Percentiles rank a stretch among this genome's conserved stretches.
phyloP scores from a whole-genome alignment of 768 basidiomycete species.

The Rubroboletus pulcherrimus region DNA sequence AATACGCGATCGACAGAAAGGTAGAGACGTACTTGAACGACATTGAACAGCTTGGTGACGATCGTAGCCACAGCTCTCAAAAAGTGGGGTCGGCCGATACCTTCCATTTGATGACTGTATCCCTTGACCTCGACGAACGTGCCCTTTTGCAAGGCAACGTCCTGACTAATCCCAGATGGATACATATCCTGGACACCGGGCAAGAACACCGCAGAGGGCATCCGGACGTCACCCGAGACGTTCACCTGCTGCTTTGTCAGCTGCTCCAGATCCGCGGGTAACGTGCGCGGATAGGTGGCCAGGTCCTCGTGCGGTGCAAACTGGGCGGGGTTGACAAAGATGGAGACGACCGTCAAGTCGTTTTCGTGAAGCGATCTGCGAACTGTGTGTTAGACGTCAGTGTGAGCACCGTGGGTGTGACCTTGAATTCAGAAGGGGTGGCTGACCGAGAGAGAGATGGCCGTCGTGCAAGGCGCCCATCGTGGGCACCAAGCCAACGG shows the following conservation, averaged over 20 bases:
- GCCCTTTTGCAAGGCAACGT: slow-evolving; percentile 70
- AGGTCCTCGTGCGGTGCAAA: slow-evolving; percentile 97
- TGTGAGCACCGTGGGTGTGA: neutral
- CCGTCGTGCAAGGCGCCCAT: slow-evolving; percentile 98
- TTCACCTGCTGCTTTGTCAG: slow-evolving; percentile 41
- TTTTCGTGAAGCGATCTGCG: slow-evolving; percentile 70
- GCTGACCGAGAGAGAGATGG: slow-evolving; percentile 83
- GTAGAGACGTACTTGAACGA: slow-evolving; percentile 59
- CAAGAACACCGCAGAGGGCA: slow-evolving; percentile 69
- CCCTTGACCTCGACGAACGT: slow-evolving; percentile 93
- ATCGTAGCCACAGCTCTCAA: slow-evolving; percentile 95
- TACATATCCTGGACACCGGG: slow-evolving; percentile 86
- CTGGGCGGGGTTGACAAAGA: slow-evolving; percentile 98
- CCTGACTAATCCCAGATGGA: slow-evolving; percentile 84
- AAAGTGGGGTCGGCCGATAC: slow-evolving; percentile 79
- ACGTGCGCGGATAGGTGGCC: slow-evolving; percentile 83
- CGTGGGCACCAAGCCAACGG: slow-evolving; percentile 93
- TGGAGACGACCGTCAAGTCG: slow-evolving; percentile 85
- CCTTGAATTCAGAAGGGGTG: slow-evolving; percentile 17
- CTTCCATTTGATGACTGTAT: slow-evolving; percentile 91
- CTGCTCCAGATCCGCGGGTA: slow-evolving; percentile 67
- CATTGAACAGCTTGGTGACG: slow-evolving; percentile 93
- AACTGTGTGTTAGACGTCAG: slow-evolving; percentile 44
- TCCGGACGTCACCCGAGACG: slow-evolving; percentile 34
- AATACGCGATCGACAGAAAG: neutral